A percentile compares a stretch with the other conserved stretches of the same genome.
These are phyloP conservation scores for Penicillium olsonii DNA, from an alignment of 2,329 filamentous ascomycete species.

Conservation along the genomic window DNA sequence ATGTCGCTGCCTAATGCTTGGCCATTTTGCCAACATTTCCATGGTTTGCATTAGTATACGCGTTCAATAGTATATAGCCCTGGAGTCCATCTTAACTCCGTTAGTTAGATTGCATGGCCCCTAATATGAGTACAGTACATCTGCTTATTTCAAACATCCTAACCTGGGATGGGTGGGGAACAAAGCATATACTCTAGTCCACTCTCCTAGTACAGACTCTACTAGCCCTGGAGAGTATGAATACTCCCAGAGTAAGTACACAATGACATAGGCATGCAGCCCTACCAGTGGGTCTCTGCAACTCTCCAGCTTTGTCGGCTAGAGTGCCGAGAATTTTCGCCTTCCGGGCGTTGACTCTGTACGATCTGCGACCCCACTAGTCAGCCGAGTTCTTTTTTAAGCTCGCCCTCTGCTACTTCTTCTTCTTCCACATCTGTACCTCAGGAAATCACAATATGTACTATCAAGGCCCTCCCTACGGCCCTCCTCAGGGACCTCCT, in stretches of 20 bases:
- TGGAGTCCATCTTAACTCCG: too few relatives aligned
- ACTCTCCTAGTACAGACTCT: too few relatives aligned
- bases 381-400: constrained; percentile 8
- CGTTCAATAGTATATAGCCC: too few relatives aligned
- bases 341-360: constrained; percentile 1
- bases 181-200: too few relatives aligned
- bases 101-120: too few relatives aligned
- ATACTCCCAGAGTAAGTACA: too few relatives aligned
- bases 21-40: neutral
- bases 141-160: too few relatives aligned
- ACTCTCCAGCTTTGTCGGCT: neutral
- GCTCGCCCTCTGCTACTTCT: constrained; percentile 3
- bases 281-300: constrained; percentile 7
- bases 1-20: neutral
- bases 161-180: too few relatives aligned
- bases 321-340: constrained; percentile 2
- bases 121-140: too few relatives aligned
- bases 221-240: too few relatives aligned
- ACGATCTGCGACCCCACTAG: constrained; percentile 3
- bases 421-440: neutral
- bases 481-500: constrained; percentile 20
- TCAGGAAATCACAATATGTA: constrained; percentile 12
- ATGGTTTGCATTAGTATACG: neutral
- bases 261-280: neutral
- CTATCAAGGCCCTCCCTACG: constrained; percentile 18